Base-by-base conservation (phyloP, 2,329 filamentous ascomycete species). In the Sporothrix brunneoviolacea region DNA sequence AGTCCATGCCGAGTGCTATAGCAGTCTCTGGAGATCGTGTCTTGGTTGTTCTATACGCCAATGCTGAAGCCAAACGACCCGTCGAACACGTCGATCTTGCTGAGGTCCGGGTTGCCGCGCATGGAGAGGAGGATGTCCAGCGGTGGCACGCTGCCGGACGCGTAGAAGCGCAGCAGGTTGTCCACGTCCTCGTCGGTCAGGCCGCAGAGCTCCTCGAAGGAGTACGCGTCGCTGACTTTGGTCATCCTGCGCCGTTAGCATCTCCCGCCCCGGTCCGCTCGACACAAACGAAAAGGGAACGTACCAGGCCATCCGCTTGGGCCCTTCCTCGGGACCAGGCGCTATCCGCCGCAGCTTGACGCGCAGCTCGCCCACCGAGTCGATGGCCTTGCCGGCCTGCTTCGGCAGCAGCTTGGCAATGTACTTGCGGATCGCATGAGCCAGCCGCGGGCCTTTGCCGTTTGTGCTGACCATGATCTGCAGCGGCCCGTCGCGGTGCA, bases 391-490 rank as follows among this genome's bases (percentile, higher is more conserved):
- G 8, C 93, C 93, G 27, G 88, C 85, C 57, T 93, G 89, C 16
- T 72, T 70, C 1, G 93, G 93, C 51, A 98, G 70, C 43, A 74
- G 76, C 18, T 73, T 76, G 16, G 89, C 91, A 57, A 98, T 95
- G 63, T 86, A 82, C 63, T 85, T 79, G 48, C 91, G 75, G 45
- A 98, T 86, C 42, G 91, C 83, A 58, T 88, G 91, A 9, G 93
- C 93, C 56, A 98, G 71, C 64, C 91, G 84, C 0, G 93, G 93
- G 0, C 93, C 93, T 65, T 95, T 96, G 47, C 93, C 93, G 65
- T 97, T 98, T 32, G 93, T 98, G 71, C 88, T 94, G 60, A 98
- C 91, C 93, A 98, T 98, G 62, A 98, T 85, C 72, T 98, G 93
- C 54, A 98, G 70, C 6, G 93, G 93, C 0, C 93, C 93, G 65